A percentile compares a stretch with the other conserved stretches of the same genome.
Evolutionary conservation across 495 filamentous ascomycete genomes (phyloP).

Genomic region (Sphaerosporella brunnea): DNA sequence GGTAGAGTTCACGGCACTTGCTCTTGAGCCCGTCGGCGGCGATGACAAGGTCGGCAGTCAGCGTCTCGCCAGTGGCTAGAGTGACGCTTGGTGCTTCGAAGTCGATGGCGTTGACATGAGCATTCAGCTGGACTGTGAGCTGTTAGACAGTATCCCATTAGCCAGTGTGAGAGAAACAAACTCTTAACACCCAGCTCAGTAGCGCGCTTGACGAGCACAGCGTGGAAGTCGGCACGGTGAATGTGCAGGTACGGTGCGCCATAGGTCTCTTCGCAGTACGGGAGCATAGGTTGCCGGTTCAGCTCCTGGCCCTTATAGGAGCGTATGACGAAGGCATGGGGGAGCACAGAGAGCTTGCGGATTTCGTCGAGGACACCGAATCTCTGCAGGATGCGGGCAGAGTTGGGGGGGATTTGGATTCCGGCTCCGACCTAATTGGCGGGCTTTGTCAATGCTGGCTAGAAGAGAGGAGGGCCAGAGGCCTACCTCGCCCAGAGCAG

Average conservation of each 20-base stretch:
- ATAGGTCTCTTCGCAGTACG: slow-evolving; percentile 30
- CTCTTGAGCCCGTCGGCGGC: slow-evolving; percentile 42
- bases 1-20: slow-evolving; percentile 30
- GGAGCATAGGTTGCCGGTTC: slow-evolving; percentile 22
- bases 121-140: slow-evolving; percentile 22
- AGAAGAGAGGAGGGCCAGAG: slow-evolving; percentile 1
- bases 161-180: slow-evolving; percentile 3
- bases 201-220: slow-evolving; percentile 29
- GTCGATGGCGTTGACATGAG: slow-evolving; percentile 28
- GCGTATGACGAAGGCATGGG: slow-evolving; percentile 15
- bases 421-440: slow-evolving; percentile 31
- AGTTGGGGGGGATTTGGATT: slow-evolving; percentile 32
- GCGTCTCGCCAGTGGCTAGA: slow-evolving; percentile 24
- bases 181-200: slow-evolving; percentile 29
- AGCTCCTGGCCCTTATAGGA: slow-evolving; percentile 26
- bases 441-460: slow-evolving; percentile 1
- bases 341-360: slow-evolving; percentile 11
- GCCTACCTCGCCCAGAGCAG: slow-evolving; percentile 33
- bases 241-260: slow-evolving; percentile 37
- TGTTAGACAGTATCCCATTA: not conserved
- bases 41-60: slow-evolving; percentile 36
- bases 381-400: slow-evolving; percentile 25
- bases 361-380: slow-evolving; percentile 22
- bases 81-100: slow-evolving; percentile 29
- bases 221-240: slow-evolving; percentile 39